These are phyloP conservation scores for Linderniella brevidens DNA, from an alignment of 257 asterid species.

Conservation along the genomic window DNA sequence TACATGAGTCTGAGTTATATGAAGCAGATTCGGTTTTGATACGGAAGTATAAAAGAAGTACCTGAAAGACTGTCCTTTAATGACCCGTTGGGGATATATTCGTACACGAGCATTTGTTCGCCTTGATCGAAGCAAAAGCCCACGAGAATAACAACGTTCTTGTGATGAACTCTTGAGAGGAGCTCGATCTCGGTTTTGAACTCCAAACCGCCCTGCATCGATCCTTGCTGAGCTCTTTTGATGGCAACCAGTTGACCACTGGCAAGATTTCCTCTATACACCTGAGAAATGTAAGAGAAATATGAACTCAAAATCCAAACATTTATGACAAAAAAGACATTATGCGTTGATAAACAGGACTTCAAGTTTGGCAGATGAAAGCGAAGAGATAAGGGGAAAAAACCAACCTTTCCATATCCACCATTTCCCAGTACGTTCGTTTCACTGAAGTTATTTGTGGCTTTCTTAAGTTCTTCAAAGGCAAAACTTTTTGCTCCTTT, in stretches of 20 bases:
- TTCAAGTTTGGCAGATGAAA: too few relatives aligned
- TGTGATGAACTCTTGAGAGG: slow-evolving; percentile 96
- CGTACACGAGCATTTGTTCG: slow-evolving; percentile 77
- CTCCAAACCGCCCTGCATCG: slow-evolving; percentile 68
- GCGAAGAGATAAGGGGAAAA: not conserved
- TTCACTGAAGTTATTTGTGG: slow-evolving; percentile 64
- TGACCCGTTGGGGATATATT: slow-evolving; percentile 59
- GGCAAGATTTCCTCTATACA: slow-evolving; percentile 55
- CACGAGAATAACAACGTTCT: slow-evolving; percentile 55
- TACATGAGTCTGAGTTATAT: too few relatives aligned
- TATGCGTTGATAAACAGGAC: too few relatives aligned
- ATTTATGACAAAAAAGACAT: too few relatives aligned
- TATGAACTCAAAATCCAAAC: not conserved
- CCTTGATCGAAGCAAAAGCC: slow-evolving; percentile 76
- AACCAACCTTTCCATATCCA: slow-evolving; percentile 53
- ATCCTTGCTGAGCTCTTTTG: slow-evolving; percentile 72
- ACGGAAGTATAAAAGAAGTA: slow-evolving; percentile 13
- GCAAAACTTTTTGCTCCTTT: slow-evolving; percentile 63
- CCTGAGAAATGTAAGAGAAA: slow-evolving; percentile 21
- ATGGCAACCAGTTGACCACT: slow-evolving; percentile 53
- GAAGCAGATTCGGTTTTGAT: too few relatives aligned
- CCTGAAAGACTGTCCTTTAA: slow-evolving; percentile 77
- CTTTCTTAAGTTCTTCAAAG: slow-evolving; percentile 55
- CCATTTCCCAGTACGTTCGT: slow-evolving; percentile 57
- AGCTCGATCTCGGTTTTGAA: slow-evolving; percentile 90